These are phyloP conservation scores for Lanmaoa rubissima DNA, from an alignment of 768 basidiomycete genomes.

Conservation along the genomic window DNA sequence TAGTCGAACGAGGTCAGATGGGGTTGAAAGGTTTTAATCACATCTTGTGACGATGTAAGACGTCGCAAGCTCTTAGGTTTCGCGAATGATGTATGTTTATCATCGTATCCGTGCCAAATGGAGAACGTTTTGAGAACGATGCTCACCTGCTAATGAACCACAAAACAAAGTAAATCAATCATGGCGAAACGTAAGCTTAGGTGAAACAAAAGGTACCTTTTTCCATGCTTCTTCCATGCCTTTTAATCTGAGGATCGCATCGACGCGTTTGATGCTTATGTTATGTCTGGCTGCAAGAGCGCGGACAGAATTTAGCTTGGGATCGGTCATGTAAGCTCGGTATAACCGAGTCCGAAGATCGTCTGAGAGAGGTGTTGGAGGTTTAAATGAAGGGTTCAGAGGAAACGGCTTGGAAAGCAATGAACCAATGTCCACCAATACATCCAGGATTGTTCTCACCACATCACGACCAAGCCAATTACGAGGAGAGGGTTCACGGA, in stretches of 20 bases:
- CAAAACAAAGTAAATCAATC: constrained; percentile 8
- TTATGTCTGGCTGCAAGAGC: constrained; percentile 59
- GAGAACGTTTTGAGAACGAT: not conserved
- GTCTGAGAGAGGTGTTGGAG: constrained; percentile 75
- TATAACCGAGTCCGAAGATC: constrained; percentile 56
- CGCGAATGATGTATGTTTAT: constrained; percentile 67
- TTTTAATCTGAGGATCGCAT: constrained; percentile 82
- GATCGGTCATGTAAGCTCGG: constrained; percentile 56
- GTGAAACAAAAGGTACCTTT: constrained; percentile 51
- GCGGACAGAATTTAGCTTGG: constrained; percentile 53
- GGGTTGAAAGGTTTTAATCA: constrained; percentile 73
- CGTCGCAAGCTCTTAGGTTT: constrained; percentile 57
- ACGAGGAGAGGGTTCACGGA: constrained; percentile 38
- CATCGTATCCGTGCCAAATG: constrained; percentile 39
- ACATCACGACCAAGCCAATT: constrained; percentile 63
- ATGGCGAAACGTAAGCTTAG: constrained; percentile 1
- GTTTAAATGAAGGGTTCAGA: constrained; percentile 79
- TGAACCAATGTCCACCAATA: not conserved
- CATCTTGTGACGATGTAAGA: constrained; percentile 56
- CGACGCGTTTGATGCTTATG: constrained; percentile 73
- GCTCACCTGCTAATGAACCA: constrained; percentile 41
- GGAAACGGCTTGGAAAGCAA: constrained; percentile 67
- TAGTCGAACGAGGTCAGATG: constrained; percentile 49
- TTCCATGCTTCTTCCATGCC: constrained; percentile 68
- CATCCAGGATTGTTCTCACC: constrained; percentile 40